Evolutionary conservation across 2,329 filamentous ascomycete species (phyloP), one percentile per base, ranked within the genome.

Genomic region (Mollisia scopiformis): DNA sequence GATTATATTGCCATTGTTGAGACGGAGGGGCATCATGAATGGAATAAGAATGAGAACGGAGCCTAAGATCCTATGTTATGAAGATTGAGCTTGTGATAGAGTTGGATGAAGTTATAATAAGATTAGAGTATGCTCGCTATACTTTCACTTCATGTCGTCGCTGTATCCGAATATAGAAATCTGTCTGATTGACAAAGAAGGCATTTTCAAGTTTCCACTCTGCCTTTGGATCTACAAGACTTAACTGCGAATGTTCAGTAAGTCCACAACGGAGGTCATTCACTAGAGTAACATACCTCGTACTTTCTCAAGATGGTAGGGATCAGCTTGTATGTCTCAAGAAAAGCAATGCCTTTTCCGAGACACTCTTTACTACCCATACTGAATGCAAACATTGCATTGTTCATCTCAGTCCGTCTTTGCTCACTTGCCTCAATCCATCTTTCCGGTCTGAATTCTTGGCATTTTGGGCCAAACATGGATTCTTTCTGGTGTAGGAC

Each of bases 281-380:
- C 14, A 11, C 13, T 16, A 47, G 2, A 14, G 14, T n/a, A 28
- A 28, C 52, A 28, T 30, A 43, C 52, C 33, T 27, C 30, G 31
- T 89, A 90, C 61, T 84, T 78, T 70, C 86, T 75, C 73, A 90
- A 71, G 70, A 91, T 69, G 57, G 76, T 81, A 35, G 84, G 83
- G 21, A 86, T 80, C 31, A 86, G 66, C 77, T 86, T 86, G 73
- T 85, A 85, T 60, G 86, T 84, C 77, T 87, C 84, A 65, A 86
- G 64, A 68, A 86, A 66, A 59, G 81, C 83, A 47, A 87, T 86
- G 62, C 86, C 86, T 79, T 85, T 86, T 0, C 78, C 78, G 0
- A 79, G 59, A 49, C 78, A 79, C 0, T 73, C 76, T 5, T 77
- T 65, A 0, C 72, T 71, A 0, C 76, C 77, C 10, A 71, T 59